Conservation (phyloP, 2,329 filamentous ascomycete species). For the Cordyceps pruinosa region DNA sequence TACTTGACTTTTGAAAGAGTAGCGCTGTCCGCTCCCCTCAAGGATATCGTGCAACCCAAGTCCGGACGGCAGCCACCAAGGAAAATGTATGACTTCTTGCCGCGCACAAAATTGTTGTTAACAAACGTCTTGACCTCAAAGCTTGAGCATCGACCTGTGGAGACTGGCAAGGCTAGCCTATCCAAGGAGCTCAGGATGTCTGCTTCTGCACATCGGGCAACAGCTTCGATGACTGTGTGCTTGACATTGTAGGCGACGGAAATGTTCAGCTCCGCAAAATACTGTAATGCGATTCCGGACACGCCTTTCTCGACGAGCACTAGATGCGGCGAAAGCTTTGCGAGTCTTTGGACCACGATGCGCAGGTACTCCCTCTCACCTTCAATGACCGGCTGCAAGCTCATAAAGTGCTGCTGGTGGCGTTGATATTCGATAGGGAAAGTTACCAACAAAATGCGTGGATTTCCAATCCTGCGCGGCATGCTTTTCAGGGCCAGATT, state of each 20-base stretch:
- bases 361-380: conserved; percentile 92
- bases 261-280: conserved; percentile 81
- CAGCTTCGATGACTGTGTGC: conserved; percentile 87
- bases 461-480: conserved; percentile 76
- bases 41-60: conserved; percentile 87
- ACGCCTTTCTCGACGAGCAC: conserved; percentile 90
- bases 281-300: conserved; percentile 81
- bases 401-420: conserved; percentile 89
- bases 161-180: conserved; percentile 68
- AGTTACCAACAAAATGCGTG: conserved; percentile 84
- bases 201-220: conserved; percentile 85
- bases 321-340: conserved; percentile 75
- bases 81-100: conserved; percentile 93
- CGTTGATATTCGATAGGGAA: conserved; percentile 95
- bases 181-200: conserved; percentile 92
- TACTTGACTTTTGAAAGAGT: conserved; percentile 75
- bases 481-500: conserved; percentile 95
- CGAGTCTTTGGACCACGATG: conserved; percentile 87
- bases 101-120: conserved; percentile 62
- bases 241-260: conserved; percentile 97
- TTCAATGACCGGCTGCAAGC: conserved; percentile 88
- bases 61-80: conserved; percentile 84
- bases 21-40: conserved; percentile 70
- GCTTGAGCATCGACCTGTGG: conserved; percentile 71
- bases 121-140: conserved; percentile 97